Conservation (phyloP, 192 early-diverging fungal species). For the Coemansia sp. region DNA sequence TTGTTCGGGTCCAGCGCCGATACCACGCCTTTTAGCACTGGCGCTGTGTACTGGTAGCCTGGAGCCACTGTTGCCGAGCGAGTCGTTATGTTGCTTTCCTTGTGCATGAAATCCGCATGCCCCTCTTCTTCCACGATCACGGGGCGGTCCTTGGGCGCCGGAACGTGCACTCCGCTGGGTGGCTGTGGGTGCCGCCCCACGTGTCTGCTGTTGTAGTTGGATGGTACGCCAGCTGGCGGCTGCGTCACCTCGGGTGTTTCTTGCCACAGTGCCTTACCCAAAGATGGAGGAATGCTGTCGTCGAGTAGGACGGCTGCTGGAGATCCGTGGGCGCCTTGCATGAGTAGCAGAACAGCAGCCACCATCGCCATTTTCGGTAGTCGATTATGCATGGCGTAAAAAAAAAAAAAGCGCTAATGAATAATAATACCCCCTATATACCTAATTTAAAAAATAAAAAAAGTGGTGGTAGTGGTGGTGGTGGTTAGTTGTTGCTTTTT, state of each 20-base stretch:
- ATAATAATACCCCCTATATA: background rate
- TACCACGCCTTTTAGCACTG: slow-evolving; percentile 22
- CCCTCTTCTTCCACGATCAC: slow-evolving; percentile 24
- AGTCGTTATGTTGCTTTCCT: background rate
- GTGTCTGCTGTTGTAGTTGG: slow-evolving; percentile 5
- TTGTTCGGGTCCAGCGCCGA: slow-evolving; percentile 38
- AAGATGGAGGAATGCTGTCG: background rate
- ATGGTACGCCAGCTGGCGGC: slow-evolving; percentile 28
- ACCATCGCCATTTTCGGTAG: too few species aligned
- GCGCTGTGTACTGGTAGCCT: slow-evolving; percentile 21
- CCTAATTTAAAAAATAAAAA: too few species aligned
- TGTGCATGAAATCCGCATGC: slow-evolving; percentile 17
- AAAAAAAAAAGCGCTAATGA: too few species aligned
- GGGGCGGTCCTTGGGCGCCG: slow-evolving; percentile 29
- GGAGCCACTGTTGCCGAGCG: slow-evolving; percentile 5
- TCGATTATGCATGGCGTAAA: slow-evolving; percentile 6
- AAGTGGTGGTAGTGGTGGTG: too few species aligned
- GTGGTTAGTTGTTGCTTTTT: too few species aligned
- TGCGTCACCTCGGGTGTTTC: slow-evolving; percentile 22
- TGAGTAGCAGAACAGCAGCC: background rate
- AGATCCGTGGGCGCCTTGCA: background rate
- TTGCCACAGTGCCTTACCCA: slow-evolving; percentile 31
- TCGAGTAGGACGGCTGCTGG: slow-evolving; percentile 8
- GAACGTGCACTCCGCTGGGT: slow-evolving; percentile 42
- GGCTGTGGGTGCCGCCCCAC: slow-evolving; percentile 33